Evolutionary conservation across 495 filamentous ascomycete genomes (phyloP), one percentile per base, ranked within the genome.

Genomic region (Trichoderma reesei): DNA sequence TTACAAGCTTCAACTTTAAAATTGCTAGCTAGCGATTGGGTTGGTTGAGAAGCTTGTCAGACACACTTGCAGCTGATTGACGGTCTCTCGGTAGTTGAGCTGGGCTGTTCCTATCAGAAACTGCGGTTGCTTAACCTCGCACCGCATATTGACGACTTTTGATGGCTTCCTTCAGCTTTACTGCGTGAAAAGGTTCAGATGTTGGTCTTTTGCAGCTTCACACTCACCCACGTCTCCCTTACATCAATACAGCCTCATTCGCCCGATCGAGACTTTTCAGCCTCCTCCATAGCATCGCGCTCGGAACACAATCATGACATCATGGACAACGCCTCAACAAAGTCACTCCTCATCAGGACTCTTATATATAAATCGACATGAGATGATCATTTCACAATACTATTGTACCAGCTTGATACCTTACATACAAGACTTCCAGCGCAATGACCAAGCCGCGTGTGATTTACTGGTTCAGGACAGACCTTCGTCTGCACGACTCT

Each of bases 391-490:
- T 3, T 16, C 11, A 5, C 44, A 48, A 16, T 13, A 3, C 6
- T 6, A 14, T 48, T 48, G 9, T 18, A n/a, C 7, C n/a, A 31
- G n/a, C n/a, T n/a, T n/a, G n/a, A n/a, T n/a, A 26, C 26, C 26
- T 26, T 1, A 26, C 26, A 1, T 26, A 26, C 1, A 26, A 26
- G 26, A 1, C 26, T 26, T 61, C 59, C 38, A 61, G 62, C 60
- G 62, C 37, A 63, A 75, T 74, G 74, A 62, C 67, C 4, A 75
- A 77, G 63, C 76, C 81, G 41, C 75, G 86, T 54, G 86, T 89
- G 3, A 77, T 90, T n/a, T 89, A 88, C 70, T 89, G 87, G 87
- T 88, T 88, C 66, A 81, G 87, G 62, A 89, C 87, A 11, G 87
- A 90, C 70, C 76, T 90, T 10, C 83, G 87, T 18, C 79, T 89